Conservation (phyloP, 345 rosid species). For the Populus simonii region DNA sequence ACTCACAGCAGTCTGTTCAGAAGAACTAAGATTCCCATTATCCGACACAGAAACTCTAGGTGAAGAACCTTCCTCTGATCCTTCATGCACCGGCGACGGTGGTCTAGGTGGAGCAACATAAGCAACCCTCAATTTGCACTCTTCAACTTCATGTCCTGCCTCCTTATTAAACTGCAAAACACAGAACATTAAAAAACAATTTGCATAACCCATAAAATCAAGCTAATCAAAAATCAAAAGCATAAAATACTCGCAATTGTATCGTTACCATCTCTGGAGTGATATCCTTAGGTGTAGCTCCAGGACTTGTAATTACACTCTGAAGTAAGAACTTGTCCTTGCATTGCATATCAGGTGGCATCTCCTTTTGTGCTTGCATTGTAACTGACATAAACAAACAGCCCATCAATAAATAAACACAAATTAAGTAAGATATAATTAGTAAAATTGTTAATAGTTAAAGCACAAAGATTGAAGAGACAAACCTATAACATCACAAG, state of each 20-base stretch:
- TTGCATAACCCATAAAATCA: conserved; percentile 5
- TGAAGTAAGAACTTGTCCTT: conserved; percentile 87
- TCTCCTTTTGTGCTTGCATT: conserved; percentile 93
- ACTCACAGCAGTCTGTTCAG: conserved; percentile 64
- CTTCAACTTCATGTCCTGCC: conserved; percentile 59
- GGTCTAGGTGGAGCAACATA: conserved; percentile 76
- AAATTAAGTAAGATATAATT: background rate
- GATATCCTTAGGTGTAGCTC: conserved; percentile 57
- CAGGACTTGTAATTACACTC: conserved; percentile 55
- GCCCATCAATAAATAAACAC: conserved; percentile 15
- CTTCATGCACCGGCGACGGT: conserved; percentile 78
- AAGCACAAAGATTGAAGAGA: conserved; percentile 1
- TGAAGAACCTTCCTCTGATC: conserved; percentile 76
- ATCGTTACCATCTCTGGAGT: conserved; percentile 63
- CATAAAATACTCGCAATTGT: background rate
- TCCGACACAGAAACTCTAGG: conserved; percentile 72
- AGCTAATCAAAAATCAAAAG: background rate
- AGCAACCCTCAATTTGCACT: conserved; percentile 71
- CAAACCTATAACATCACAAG: conserved; percentile 71
- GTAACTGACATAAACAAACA: conserved; percentile 50
- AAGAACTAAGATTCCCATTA: conserved; percentile 37
- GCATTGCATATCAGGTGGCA: conserved; percentile 76
- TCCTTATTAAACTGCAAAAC: conserved; percentile 58
- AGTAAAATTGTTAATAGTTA: background rate
- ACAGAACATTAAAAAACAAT: background rate